phyloP scores from a whole-genome alignment of 2,329 filamentous ascomycete species.

The Myriosclerotinia duriaeana region DNA sequence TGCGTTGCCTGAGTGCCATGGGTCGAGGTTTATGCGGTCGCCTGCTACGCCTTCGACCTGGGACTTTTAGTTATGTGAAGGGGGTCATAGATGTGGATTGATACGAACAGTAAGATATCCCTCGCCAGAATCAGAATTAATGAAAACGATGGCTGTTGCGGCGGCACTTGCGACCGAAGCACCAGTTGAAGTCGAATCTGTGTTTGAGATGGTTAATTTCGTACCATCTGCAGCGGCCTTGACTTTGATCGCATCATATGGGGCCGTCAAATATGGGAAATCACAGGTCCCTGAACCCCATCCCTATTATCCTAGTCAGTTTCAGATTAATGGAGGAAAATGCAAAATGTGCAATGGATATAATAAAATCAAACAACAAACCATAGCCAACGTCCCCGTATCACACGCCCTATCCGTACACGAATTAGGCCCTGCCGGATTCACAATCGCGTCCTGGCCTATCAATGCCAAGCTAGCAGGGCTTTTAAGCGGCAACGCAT shows the following conservation, averaged over 20 bases:
- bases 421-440: conserved; percentile 61
- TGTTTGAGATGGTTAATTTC: conserved; percentile 54
- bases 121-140: conserved; percentile 70
- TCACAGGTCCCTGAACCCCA: conserved; percentile 13
- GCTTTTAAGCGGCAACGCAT: conserved; percentile 56
- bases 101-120: conserved; percentile 49
- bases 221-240: conserved; percentile 54
- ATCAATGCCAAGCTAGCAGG: conserved; percentile 58
- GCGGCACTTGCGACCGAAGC: conserved; percentile 36
- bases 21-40: conserved; percentile 63
- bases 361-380: conserved; percentile 32
- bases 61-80: not conserved
- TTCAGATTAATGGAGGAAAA: no score
- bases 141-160: conserved; percentile 68
- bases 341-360: not conserved
- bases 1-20: conserved; percentile 51
- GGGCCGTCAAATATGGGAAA: conserved; percentile 45
- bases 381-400: conserved; percentile 63
- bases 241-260: conserved; percentile 60
- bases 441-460: conserved; percentile 61
- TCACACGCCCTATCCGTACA: conserved; percentile 63
- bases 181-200: conserved; percentile 46
- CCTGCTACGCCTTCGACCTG: conserved; percentile 47
- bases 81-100: not conserved
- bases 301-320: conserved; percentile 8